Evolutionary conservation across 305 asterid species (phyloP).

Genomic region (Solanum hybrid): DNA sequence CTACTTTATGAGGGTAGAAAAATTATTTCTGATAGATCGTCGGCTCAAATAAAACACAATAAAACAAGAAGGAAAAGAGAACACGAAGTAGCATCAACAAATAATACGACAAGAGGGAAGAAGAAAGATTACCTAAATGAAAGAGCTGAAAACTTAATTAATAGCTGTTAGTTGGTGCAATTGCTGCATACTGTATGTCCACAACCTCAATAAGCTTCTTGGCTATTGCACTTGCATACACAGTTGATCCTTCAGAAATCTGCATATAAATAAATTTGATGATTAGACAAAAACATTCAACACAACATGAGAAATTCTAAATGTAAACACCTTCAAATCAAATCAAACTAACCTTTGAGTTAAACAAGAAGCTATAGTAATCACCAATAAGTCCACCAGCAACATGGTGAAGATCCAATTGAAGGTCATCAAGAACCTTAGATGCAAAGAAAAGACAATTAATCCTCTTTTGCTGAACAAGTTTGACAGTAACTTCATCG

Average conservation of each 20-base stretch:
- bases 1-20: background rate
- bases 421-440: slow-evolving; percentile 72
- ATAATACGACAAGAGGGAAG: background rate
- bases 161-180: slow-evolving; percentile 42
- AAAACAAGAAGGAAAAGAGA: background rate
- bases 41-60: background rate
- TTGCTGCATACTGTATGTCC: slow-evolving; percentile 61
- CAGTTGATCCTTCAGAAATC: slow-evolving; percentile 85
- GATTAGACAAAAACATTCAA: background rate
- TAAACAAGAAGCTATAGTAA: slow-evolving; percentile 67
- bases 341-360: slow-evolving; percentile 49
- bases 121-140: background rate
- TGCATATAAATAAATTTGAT: slow-evolving; percentile 16
- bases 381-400: slow-evolving; percentile 94
- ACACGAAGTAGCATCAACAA: background rate
- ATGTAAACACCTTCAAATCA: background rate
- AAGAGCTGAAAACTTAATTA: slow-evolving; percentile 8
- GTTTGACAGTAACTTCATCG: slow-evolving; percentile 80
- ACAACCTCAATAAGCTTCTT: slow-evolving; percentile 78
- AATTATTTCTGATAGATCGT: background rate
- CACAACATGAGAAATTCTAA: background rate
- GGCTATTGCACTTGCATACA: slow-evolving; percentile 84
- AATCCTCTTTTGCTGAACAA: slow-evolving; percentile 76
- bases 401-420: slow-evolving; percentile 84
- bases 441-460: slow-evolving; percentile 69